phyloP scores from a whole-genome alignment of 2,329 filamentous ascomycete species.

The Ambrosiella cleistominuta region DNA sequence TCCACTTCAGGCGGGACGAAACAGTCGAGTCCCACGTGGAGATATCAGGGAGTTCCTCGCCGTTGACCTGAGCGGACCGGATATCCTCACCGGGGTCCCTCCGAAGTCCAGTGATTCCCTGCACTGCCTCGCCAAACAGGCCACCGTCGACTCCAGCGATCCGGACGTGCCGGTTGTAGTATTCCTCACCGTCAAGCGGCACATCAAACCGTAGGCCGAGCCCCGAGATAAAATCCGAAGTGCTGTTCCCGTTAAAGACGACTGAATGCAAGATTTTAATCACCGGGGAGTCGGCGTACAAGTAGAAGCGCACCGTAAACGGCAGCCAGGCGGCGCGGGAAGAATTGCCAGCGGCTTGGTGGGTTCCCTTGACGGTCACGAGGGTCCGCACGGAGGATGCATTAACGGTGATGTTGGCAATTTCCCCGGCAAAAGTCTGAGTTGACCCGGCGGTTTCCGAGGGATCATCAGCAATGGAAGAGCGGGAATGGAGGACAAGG shows the following conservation, averaged over 20 bases:
- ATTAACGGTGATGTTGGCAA: slow-evolving; percentile 31
- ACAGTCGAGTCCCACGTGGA: slow-evolving; percentile 30
- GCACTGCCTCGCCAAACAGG: slow-evolving; percentile 38
- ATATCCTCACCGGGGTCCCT: slow-evolving; percentile 33
- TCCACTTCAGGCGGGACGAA: slow-evolving; percentile 32
- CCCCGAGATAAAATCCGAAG: slow-evolving; percentile 33
- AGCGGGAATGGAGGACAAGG: slow-evolving; percentile 35
- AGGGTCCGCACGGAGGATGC: slow-evolving; percentile 26
- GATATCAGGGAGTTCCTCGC: slow-evolving; percentile 25
- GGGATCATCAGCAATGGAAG: slow-evolving; percentile 25
- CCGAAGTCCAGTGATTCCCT: slow-evolving; percentile 41
- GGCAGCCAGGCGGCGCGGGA: slow-evolving; percentile 31
- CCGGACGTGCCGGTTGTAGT: slow-evolving; percentile 41
- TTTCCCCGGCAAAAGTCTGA: slow-evolving; percentile 30
- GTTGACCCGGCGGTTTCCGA: slow-evolving; percentile 24
- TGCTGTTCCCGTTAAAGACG: slow-evolving; percentile 33
- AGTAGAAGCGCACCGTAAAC: slow-evolving; percentile 35
- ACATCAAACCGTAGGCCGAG: slow-evolving; percentile 38
- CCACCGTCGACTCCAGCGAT: slow-evolving; percentile 38
- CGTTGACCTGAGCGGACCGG: slow-evolving; percentile 32
- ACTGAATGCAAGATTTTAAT: slow-evolving; percentile 38
- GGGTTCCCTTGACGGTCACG: slow-evolving; percentile 27
- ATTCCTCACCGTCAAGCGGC: slow-evolving; percentile 32
- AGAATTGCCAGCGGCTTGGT: slow-evolving; percentile 16
- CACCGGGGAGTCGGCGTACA: slow-evolving; percentile 38